Conservation (phyloP, 2,329 filamentous ascomycete genomes). For the Claviceps digitariae region DNA sequence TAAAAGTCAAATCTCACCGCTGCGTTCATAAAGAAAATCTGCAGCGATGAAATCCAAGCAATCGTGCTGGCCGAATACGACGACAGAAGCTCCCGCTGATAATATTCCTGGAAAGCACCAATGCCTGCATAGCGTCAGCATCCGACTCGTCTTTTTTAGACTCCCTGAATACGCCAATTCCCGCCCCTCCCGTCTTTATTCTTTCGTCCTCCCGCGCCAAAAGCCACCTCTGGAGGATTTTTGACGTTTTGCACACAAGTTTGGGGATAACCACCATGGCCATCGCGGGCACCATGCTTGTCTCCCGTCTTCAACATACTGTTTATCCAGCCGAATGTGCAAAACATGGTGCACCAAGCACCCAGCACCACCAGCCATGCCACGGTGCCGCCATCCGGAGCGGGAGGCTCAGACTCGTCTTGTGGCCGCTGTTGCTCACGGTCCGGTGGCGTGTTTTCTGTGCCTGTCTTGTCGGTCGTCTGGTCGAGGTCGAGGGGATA, state of each 20-base stretch:
- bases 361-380: conserved; percentile 20
- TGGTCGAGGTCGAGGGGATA: background rate
- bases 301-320: no score
- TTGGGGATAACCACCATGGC: no score
- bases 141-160: no score
- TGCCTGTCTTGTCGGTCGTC: background rate
- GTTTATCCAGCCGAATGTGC: conserved; percentile 19
- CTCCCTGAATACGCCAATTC: no score
- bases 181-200: no score
- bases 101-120: conserved; percentile 41
- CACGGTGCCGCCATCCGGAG: conserved; percentile 11
- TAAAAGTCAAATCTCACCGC: conserved; percentile 4
- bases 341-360: conserved; percentile 18
- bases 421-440: no score
- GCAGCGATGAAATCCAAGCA: conserved; percentile 42
- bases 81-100: conserved; percentile 28
- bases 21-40: conserved; percentile 36
- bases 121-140: conserved; percentile 9
- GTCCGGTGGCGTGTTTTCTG: background rate
- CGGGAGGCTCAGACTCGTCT: background rate
- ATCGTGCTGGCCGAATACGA: conserved; percentile 34
- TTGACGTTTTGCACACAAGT: no score
- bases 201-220: no score
- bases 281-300: no score
- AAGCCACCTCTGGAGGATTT: no score